Evolutionary conservation across 768 basidiomycete genomes (phyloP).

Genomic region (Boletus bicolor): DNA sequence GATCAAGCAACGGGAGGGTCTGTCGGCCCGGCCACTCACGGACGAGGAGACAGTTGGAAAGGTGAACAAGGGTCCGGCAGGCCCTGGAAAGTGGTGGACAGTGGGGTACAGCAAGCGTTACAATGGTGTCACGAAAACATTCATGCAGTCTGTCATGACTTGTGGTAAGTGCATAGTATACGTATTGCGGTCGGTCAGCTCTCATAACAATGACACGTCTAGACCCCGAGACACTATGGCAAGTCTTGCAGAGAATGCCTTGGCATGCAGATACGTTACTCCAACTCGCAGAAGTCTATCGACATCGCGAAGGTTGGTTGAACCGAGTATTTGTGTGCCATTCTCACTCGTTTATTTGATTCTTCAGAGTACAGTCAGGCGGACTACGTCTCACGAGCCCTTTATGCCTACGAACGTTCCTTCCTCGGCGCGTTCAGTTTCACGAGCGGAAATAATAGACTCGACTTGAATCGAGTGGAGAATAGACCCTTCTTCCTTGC

Average conservation of each 20-base stretch:
- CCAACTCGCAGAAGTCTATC: slow-evolving; percentile 29
- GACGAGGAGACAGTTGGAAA: slow-evolving; percentile 51
- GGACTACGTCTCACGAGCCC: slow-evolving; percentile 86
- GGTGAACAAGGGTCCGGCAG: slow-evolving; percentile 36
- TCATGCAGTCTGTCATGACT: slow-evolving; percentile 75
- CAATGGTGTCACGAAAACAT: slow-evolving; percentile 74
- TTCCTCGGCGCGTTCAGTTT: slow-evolving; percentile 87
- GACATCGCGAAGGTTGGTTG: slow-evolving; percentile 78
- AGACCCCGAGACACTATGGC: slow-evolving; percentile 81
- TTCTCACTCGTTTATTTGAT: not conserved
- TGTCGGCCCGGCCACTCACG: slow-evolving; percentile 59
- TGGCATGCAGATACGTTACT: slow-evolving; percentile 90
- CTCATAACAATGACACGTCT: not conserved
- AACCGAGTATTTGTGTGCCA: not conserved
- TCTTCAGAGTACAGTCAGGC: slow-evolving; percentile 73
- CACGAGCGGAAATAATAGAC: slow-evolving; percentile 72
- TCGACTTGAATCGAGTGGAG: slow-evolving; percentile 89
- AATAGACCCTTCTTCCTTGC: slow-evolving; percentile 92
- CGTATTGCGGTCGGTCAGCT: not conserved
- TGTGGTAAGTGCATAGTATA: slow-evolving; percentile 55
- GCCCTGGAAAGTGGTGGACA: slow-evolving; percentile 83
- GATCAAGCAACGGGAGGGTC: slow-evolving; percentile 64
- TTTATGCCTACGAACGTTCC: slow-evolving; percentile 90
- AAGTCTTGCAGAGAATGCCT: slow-evolving; percentile 70
- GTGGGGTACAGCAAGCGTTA: slow-evolving; percentile 85